Conservation (phyloP, 1,139 yeast species). For the Blastobotrys arbuscula region DNA sequence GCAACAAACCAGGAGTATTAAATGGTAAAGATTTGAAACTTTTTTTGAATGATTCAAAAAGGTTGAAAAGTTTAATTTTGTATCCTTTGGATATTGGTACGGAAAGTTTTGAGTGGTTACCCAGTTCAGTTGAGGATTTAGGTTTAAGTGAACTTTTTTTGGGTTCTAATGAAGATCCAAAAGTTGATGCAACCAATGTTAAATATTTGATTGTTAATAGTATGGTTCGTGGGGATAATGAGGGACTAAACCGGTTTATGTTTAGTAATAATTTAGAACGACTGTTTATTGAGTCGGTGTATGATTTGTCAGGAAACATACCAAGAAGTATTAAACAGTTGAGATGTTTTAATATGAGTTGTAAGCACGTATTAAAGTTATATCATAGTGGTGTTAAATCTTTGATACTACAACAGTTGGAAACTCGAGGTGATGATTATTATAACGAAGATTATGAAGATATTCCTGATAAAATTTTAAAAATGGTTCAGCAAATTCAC, state of each 20-base stretch:
- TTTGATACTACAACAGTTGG: background rate
- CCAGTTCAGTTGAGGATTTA: conserved; percentile 4
- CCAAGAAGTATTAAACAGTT: background rate
- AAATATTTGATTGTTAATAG: conserved; percentile 5
- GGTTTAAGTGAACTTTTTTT: conserved; percentile 2
- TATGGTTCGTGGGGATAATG: background rate
- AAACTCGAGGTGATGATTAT: background rate
- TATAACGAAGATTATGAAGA: conserved; percentile 1
- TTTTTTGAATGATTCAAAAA: background rate
- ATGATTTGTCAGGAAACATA: background rate
- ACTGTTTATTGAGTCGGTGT: background rate
- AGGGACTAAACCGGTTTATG: background rate
- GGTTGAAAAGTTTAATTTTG: conserved; percentile 4
- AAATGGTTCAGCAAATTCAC: background rate
- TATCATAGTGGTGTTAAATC: background rate
- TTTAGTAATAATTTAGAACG: conserved; percentile 3
- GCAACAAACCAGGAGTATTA: background rate
- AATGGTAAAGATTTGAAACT: background rate
- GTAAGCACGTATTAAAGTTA: background rate
- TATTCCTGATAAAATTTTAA: background rate
- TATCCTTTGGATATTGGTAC: conserved; percentile 4
- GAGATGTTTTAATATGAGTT: background rate
- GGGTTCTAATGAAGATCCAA: background rate
- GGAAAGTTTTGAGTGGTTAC: conserved; percentile 2
- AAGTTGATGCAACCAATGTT: background rate